A percentile compares a stretch with the other conserved stretches of the same genome.
phyloP scores from a whole-genome alignment of 2,329 filamentous ascomycete genomes.

The Cercospora nicotianae region DNA sequence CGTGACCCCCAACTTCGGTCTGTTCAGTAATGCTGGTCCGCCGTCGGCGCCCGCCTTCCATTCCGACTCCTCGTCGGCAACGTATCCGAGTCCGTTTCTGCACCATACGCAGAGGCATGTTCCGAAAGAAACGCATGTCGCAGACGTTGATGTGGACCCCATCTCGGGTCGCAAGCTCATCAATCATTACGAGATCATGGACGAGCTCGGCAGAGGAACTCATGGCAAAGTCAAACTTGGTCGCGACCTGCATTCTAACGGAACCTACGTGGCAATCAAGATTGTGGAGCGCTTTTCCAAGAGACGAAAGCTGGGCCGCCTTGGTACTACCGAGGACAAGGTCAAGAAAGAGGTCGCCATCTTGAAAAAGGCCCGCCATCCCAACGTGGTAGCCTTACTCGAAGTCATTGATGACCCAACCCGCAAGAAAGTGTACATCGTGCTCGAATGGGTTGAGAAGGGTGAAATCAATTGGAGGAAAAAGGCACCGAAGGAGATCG shows the following conservation, averaged over 20 bases:
- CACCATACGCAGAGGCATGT: constrained; percentile 51
- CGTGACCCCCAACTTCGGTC: constrained; percentile 45
- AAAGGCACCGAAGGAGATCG: constrained; percentile 80
- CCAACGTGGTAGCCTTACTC: constrained; percentile 92
- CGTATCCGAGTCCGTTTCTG: constrained; percentile 52
- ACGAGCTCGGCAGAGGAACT: constrained; percentile 91
- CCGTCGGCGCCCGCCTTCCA: constrained; percentile 36
- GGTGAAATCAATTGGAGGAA: constrained; percentile 94
- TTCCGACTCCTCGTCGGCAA: constrained; percentile 40
- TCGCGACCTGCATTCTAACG: constrained; percentile 66
- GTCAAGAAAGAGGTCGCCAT: constrained; percentile 97
- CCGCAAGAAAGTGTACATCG: constrained; percentile 96
- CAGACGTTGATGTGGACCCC: constrained; percentile 83
- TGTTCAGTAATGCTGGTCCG: constrained; percentile 42
- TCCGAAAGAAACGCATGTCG: constrained; percentile 74
- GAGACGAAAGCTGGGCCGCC: constrained; percentile 79
- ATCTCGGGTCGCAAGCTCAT: constrained; percentile 92
- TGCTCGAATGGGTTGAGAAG: constrained; percentile 90
- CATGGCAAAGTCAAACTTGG: constrained; percentile 98
- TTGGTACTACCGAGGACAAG: constrained; percentile 72
- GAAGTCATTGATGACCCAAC: constrained; percentile 98
- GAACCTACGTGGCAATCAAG: constrained; percentile 90
- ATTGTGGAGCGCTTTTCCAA: constrained; percentile 97
- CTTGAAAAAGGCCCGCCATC: constrained; percentile 94
- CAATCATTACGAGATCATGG: constrained; percentile 96